These are phyloP conservation scores for Eucalyptus marginata DNA, from an alignment of 345 rosid species.

Conservation along the genomic window DNA sequence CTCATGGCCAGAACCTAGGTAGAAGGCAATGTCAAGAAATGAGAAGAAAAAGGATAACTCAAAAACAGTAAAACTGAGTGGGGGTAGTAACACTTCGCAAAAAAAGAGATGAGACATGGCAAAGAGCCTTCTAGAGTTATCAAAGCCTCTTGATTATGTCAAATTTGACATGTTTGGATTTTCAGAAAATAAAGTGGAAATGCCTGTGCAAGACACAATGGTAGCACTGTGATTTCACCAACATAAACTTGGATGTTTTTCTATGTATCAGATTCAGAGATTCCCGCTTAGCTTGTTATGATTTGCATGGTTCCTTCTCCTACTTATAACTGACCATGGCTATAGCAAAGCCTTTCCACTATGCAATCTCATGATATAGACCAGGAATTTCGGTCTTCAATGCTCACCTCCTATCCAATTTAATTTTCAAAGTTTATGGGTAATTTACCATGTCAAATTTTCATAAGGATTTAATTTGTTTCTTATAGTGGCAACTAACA, in stretches of 20 bases:
- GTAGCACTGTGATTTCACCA: neutral
- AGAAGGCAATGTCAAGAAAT: neutral
- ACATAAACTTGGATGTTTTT: neutral
- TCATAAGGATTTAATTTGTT: neutral
- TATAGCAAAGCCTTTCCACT: neutral
- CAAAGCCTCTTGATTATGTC: neutral
- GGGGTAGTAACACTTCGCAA: neutral
- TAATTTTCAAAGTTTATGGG: neutral
- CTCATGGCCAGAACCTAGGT: neutral
- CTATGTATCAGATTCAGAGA: neutral
- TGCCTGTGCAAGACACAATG: neutral
- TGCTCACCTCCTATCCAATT: neutral
- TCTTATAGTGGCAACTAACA: neutral
- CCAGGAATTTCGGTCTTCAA: neutral
- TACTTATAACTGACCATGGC: neutral
- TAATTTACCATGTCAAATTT: neutral
- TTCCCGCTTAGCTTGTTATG: neutral
- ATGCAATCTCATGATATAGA: neutral
- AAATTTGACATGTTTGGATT: neutral
- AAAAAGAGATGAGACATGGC: neutral
- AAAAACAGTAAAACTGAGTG: neutral
- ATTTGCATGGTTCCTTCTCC: neutral
- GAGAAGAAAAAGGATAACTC: neutral
- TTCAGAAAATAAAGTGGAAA: neutral
- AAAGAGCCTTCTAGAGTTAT: neutral